A percentile compares a stretch with the other conserved stretches of the same genome.
phyloP scores from a whole-genome alignment of 805 yeast genomes.

The Limtongia smithiae region DNA sequence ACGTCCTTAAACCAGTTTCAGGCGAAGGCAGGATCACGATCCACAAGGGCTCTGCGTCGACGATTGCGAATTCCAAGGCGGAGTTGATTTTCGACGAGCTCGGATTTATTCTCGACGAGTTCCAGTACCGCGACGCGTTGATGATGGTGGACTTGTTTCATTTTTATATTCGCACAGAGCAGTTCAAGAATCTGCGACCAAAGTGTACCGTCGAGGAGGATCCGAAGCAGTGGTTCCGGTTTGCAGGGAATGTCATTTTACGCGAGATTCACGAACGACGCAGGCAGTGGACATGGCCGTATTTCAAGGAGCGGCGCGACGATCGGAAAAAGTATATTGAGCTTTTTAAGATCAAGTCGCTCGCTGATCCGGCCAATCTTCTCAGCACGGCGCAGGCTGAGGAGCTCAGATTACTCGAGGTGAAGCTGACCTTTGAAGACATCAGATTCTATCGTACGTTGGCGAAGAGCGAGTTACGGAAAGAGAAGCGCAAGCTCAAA shows the following conservation, averaged over 20 bases:
- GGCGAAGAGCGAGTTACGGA: slow-evolving; percentile 63
- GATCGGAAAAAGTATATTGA: slow-evolving; percentile 63
- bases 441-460: slow-evolving; percentile 79
- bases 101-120: slow-evolving; percentile 78
- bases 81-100: slow-evolving; percentile 83
- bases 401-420: slow-evolving; percentile 54
- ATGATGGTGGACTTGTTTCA: slow-evolving; percentile 79
- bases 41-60: slow-evolving; percentile 67
- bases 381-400: slow-evolving; percentile 32
- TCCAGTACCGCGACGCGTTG: slow-evolving; percentile 77
- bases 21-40: slow-evolving; percentile 81
- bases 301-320: slow-evolving; percentile 65
- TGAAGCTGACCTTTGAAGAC: slow-evolving; percentile 65
- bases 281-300: slow-evolving; percentile 85
- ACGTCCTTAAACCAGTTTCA: slow-evolving; percentile 76
- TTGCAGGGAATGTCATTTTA: slow-evolving; percentile 71
- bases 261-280: slow-evolving; percentile 78
- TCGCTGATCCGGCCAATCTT: slow-evolving; percentile 31
- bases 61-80: slow-evolving; percentile 64
- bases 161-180: slow-evolving; percentile 70
- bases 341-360: slow-evolving; percentile 63
- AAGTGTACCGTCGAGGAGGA: slow-evolving; percentile 47
- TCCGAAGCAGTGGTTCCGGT: slow-evolving; percentile 78
- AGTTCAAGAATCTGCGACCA: slow-evolving; percentile 72
- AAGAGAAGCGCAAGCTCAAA: slow-evolving; percentile 43